These are phyloP conservation scores for Penicillium roqueforti DNA, from an alignment of 495 filamentous ascomycete genomes.

Conservation along the genomic window DNA sequence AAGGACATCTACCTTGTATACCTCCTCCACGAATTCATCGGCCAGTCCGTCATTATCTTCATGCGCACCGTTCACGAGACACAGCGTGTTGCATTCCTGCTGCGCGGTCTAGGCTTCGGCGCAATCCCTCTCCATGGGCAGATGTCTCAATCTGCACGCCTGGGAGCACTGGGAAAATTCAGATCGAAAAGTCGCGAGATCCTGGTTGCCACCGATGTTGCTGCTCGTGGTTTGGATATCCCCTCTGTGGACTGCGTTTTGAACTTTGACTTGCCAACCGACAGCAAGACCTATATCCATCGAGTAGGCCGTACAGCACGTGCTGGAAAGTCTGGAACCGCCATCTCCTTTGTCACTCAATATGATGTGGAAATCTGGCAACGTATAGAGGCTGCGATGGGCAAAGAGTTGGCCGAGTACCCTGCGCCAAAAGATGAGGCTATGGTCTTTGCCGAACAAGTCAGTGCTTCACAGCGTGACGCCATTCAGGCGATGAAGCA, in stretches of 20 bases:
- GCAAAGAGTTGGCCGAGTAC: conserved; percentile 68
- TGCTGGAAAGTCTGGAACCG: conserved; percentile 81
- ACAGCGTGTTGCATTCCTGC: conserved; percentile 74
- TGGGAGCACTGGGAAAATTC: conserved; percentile 88
- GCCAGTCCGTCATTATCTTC: conserved; percentile 85
- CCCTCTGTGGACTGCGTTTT: conserved; percentile 85
- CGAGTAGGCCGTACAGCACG: conserved; percentile 90
- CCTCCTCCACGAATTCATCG: conserved; percentile 77
- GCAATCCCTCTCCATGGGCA: conserved; percentile 92
- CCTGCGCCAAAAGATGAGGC: conserved; percentile 73
- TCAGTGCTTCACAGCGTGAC: conserved; percentile 73
- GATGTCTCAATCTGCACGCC: conserved; percentile 74
- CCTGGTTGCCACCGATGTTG: conserved; percentile 93
- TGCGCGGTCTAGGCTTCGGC: conserved; percentile 73
- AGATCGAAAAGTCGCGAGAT: conserved; percentile 69
- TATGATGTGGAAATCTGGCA: conserved; percentile 88
- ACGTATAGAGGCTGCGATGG: conserved; percentile 78
- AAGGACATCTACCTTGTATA: conserved; percentile 90
- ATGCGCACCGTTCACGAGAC: conserved; percentile 90
- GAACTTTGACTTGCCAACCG: conserved; percentile 78
- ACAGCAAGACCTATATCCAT: conserved; percentile 92
- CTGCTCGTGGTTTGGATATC: conserved; percentile 91
- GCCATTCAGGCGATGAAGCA: conserved; percentile 81
- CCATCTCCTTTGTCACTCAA: conserved; percentile 78
- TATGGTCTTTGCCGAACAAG: conserved; percentile 66